Base-by-base conservation (phyloP, 768 basidiomycete genomes). In the Galerina marginata region DNA sequence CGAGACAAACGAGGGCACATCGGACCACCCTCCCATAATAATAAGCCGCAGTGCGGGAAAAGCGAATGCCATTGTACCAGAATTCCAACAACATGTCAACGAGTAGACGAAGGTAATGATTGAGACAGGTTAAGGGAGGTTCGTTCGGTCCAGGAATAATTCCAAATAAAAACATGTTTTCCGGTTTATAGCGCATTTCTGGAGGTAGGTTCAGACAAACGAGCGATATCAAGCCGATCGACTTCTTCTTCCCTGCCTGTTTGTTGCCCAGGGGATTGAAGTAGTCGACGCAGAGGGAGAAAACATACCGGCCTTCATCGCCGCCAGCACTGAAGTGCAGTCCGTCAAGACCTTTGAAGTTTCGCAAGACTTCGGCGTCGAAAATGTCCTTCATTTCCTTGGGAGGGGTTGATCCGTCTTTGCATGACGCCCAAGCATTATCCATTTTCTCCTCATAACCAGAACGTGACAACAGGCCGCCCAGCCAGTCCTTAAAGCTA, bases 101-200 rank as follows among this genome's bases (percentile, higher is more conserved):
- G 15, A 82, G 69, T 1, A 74, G 77, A 0, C 39, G 15, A 2
- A 83, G 63, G 25, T 78, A 65, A 46, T 79, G 76, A 40, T 82
- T 80, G 7, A 80, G 65, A 37, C 75, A 61, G 0, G 70, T 45
- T 0, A 72, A 53, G 1, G 64, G 66, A 1, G 81, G 79, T 45
- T 77, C 71, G 0, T 69, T 61, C 0, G 80, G 81, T 0, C 81
- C 78, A 3, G 79, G 78, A 25, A 81, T 76, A 55, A 83, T 62
- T 0, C 74, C 78, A 2, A 61, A 69, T 3, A 71, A 59, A 58
- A 71, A 81, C 66, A 82, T 72, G 56, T 82, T 81, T 61, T 80
- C 74, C 0, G 67, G 26, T 29, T 67, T 63, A 58, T 74, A 75
- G 11, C 69, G 68, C 20, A 70, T 36, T 15, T 68, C 55, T 1